phyloP scores from a whole-genome alignment of 306 rosid genomes.

The Sicyos baderoa region DNA sequence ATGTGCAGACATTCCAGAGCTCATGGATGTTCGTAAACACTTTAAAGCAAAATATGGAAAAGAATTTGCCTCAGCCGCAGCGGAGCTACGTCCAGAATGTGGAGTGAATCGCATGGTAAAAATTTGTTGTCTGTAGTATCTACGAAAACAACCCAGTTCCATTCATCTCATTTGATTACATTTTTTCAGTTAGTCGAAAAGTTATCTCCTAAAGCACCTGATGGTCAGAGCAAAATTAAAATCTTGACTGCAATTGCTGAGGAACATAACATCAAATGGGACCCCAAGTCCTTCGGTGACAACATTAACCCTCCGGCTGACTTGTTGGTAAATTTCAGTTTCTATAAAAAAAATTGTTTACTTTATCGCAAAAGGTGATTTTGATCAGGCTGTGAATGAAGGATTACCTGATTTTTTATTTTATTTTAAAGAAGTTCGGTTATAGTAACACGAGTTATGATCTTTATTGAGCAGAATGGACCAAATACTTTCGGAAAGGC shows the following conservation, averaged over 20 bases:
- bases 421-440: not conserved
- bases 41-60: slow-evolving; percentile 75
- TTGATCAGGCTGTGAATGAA: not conserved
- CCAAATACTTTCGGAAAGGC: slow-evolving; percentile 45
- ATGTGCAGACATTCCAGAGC: slow-evolving; percentile 86
- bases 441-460: not conserved
- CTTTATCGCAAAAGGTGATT: slow-evolving; percentile 20
- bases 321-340: slow-evolving; percentile 46
- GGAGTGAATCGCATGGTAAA: slow-evolving; percentile 86
- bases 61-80: slow-evolving; percentile 65
- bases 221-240: slow-evolving; percentile 71
- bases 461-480: slow-evolving; percentile 48
- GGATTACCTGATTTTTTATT: slow-evolving; percentile 3
- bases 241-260: slow-evolving; percentile 71
- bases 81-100: slow-evolving; percentile 87
- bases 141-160: slow-evolving; percentile 14
- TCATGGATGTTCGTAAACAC: slow-evolving; percentile 65
- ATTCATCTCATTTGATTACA: slow-evolving; percentile 23
- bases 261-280: slow-evolving; percentile 91
- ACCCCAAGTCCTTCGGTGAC: slow-evolving; percentile 58
- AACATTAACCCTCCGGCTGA: slow-evolving; percentile 51
- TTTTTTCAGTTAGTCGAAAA: slow-evolving; percentile 78
- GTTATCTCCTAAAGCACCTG: slow-evolving; percentile 86
- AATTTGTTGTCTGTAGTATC: slow-evolving; percentile 23
- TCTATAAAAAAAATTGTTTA: slow-evolving; percentile 4